These are phyloP conservation scores for Cryptococcus sp. DNA, from an alignment of 1,284 basidiomycete species.

Conservation along the genomic window DNA sequence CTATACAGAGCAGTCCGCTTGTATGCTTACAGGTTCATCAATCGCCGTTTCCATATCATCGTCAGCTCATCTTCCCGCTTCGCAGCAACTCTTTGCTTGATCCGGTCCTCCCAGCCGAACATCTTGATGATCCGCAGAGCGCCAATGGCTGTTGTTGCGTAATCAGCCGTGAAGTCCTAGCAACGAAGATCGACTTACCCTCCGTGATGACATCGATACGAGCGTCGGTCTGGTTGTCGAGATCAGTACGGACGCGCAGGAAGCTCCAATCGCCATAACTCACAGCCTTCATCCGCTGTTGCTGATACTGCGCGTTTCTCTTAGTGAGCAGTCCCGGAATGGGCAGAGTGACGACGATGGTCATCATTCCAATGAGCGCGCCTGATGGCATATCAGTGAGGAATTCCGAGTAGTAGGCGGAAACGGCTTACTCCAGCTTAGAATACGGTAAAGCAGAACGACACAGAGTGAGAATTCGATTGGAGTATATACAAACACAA, in stretches of 20 bases:
- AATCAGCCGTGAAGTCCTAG: neutral
- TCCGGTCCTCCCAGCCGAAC: conserved; percentile 67
- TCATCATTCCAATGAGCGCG: conserved; percentile 60
- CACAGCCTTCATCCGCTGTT: conserved; percentile 41
- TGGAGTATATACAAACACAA: conserved; percentile 47
- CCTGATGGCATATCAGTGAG: conserved; percentile 40
- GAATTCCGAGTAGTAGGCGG: conserved; percentile 17
- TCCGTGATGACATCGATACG: conserved; percentile 60
- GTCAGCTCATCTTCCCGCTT: conserved; percentile 62
- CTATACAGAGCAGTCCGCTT: neutral
- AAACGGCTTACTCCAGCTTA: conserved; percentile 46
- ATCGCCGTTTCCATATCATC: conserved; percentile 48
- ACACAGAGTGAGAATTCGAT: conserved; percentile 46
- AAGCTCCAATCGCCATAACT: conserved; percentile 33
- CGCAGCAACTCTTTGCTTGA: conserved; percentile 59
- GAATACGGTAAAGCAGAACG: conserved; percentile 45
- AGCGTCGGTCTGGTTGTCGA: conserved; percentile 55
- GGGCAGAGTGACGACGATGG: conserved; percentile 60
- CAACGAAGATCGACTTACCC: conserved; percentile 29
- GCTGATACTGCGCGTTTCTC: conserved; percentile 40
- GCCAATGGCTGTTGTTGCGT: conserved; percentile 24
- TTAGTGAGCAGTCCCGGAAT: conserved; percentile 56
- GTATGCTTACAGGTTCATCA: conserved; percentile 38
- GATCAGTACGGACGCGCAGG: conserved; percentile 26
- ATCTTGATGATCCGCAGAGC: conserved; percentile 63